Evolutionary conservation across 495 filamentous ascomycete genomes (phyloP), one percentile per base, ranked within the genome.

Genomic region (Penicillium desertorum): DNA sequence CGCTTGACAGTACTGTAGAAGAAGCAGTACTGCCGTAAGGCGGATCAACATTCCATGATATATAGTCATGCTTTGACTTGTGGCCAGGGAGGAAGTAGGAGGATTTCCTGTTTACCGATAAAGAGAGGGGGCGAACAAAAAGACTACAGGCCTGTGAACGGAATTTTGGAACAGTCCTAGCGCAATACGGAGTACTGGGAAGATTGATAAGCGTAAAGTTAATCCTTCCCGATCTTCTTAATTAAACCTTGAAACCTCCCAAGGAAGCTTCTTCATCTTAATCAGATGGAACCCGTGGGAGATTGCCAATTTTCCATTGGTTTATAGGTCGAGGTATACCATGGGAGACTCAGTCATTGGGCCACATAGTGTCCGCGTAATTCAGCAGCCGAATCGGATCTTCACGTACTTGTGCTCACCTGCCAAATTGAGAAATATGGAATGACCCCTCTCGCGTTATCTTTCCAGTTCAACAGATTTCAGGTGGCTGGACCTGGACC

Each of bases 1-100:
- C 45, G 85, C 83, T 46, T 62, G 69, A 60, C 25, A 48, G 27
- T 39, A 32, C 58, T 62, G 54, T 54, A 62, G 4, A 56, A 20
- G 32, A 30, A 51, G 36, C 1, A 39, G 36, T 3, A 39, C n/a
- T 17, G 36, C 36, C 36, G n/a, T 11, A n/a, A 39, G 36, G 36
- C 36, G 16, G 42, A 44, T 5, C 19, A 44, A 2, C 12, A 44
- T 23, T 10, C 19, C 4, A 44, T 20, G 41, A 22, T 20, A 23
- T 12, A 44, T 23, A 23, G 42, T 2, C 42, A 44, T 44, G 42
- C 9, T 44, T 44, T 1, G 4, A 5, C 19, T 4, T 23, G 14
- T 44, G 4, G 10, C 20, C 42, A 23, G 19, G 42, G 19, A 22
- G 12, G 42, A 23, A 44, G 19, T 10, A 12, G 19, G 11, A 34